A percentile compares a stretch with the other conserved stretches of the same genome.
Evolutionary conservation across 352 stramenopile species (phyloP).

Genomic region (Aphanomyces astaci): DNA sequence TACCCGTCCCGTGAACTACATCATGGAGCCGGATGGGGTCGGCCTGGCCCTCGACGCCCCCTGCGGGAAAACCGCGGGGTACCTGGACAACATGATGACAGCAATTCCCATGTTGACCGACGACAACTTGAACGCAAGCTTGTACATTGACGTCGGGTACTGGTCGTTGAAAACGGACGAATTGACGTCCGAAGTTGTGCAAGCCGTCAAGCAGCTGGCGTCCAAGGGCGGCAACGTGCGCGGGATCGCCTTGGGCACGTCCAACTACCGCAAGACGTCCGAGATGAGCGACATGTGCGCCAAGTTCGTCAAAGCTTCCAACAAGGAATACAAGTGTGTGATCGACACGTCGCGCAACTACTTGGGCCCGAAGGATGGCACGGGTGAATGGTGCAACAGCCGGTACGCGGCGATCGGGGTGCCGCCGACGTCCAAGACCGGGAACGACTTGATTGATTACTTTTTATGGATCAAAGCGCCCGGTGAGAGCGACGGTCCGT

Average conservation of each 20-base stretch:
- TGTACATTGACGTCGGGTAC: constrained; percentile 60
- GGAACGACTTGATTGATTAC: constrained; percentile 47
- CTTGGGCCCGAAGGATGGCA: constrained; percentile 27
- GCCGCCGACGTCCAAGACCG: constrained; percentile 41
- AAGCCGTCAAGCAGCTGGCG: constrained; percentile 36
- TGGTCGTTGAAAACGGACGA: constrained; percentile 35
- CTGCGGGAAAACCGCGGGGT: constrained; percentile 34
- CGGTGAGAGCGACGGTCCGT: constrained; percentile 55
- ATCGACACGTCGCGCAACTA: constrained; percentile 62
- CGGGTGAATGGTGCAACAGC: constrained; percentile 61
- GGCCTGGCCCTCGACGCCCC: constrained; percentile 32
- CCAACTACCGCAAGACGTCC: constrained; percentile 56
- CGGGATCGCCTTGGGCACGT: constrained; percentile 61
- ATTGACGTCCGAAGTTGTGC: constrained; percentile 27
- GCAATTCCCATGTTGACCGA: constrained; percentile 37
- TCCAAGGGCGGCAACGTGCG: constrained; percentile 31
- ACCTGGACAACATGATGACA: constrained; percentile 45
- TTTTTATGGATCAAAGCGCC: constrained; percentile 59
- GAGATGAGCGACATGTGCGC: constrained; percentile 40
- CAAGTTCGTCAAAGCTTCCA: constrained; percentile 34
- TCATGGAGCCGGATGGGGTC: constrained; percentile 56
- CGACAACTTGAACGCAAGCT: constrained; percentile 40
- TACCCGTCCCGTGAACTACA: constrained; percentile 52
- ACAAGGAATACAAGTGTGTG: constrained; percentile 40
- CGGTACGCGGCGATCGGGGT: constrained; percentile 42